Evolutionary conservation across 208 protist species (phyloP), one percentile per base, ranked within the genome.

Genomic region (Trypanosoma caninum): DNA sequence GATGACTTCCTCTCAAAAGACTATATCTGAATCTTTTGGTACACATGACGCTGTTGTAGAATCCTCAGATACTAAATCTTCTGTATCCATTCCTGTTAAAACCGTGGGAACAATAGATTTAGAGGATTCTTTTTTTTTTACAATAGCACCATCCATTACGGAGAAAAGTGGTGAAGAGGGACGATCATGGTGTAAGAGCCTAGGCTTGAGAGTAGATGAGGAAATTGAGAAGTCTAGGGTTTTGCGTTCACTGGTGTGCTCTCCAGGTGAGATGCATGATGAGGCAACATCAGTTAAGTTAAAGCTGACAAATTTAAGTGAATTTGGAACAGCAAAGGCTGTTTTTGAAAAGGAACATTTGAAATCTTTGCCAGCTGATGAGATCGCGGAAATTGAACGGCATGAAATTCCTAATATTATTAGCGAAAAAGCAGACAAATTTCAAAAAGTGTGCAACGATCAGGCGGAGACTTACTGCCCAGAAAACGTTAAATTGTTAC

Each of bases 361-460:
- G 30, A 33, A 38, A 44, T n/a, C 59, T 13, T 55, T 85, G 28
- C 61, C 75, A 13, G 41, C 27, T 18, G 48, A 59, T 2, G 57
- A 87, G 20, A 65, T 65, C 4, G 50, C 48, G 38, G 77, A 66
- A 33, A 44, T 91, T 25, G 74, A 85, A 7, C 51, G 53, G 3
- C 84, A 87, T 64, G 71, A 85, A 55, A 76, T 91, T 34, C 80
- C 84, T 8, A 46, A 63, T 33, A 28, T 34, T 47, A 22, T 61
- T 27, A 52, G 64, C 34, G 64, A 42, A 28, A 1, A 20, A 25
- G 55, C 45, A 40, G 27, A 27, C 28, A 34, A 16, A 25, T 6
- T 44, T 28, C 31, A 20, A 11, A 27, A 47, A 9, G 3, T 20
- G 14, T n/a, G n/a, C n/a, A n/a, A n/a, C n/a, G n/a, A n/a, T n/a